phyloP scores from a whole-genome alignment of 768 basidiomycete species.

The Mycena vitilis region DNA sequence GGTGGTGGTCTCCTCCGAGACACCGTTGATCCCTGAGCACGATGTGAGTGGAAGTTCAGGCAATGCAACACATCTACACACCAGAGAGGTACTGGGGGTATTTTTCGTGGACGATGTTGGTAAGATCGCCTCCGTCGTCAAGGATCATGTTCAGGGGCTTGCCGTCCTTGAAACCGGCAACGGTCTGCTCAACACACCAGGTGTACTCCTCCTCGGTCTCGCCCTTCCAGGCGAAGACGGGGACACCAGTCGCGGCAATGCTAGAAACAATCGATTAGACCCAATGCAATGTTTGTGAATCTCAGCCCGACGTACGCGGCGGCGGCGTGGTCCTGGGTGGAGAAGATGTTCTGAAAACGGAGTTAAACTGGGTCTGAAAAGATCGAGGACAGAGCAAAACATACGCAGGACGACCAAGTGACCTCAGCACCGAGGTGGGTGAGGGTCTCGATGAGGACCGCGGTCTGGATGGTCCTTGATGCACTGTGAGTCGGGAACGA shows the following conservation, averaged over 20 bases:
- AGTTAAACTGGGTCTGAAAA: background rate
- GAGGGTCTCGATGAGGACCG: conserved; percentile 98
- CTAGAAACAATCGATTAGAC: conserved; percentile 50
- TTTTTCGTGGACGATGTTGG: conserved; percentile 94
- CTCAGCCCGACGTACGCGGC: conserved; percentile 75
- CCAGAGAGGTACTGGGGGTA: conserved; percentile 89
- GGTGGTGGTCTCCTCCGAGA: conserved; percentile 99
- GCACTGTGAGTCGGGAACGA: conserved; percentile 16
- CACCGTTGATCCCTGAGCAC: conserved; percentile 70
- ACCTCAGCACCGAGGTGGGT: conserved; percentile 96
- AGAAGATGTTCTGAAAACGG: conserved; percentile 90
- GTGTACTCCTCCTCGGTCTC: conserved; percentile 98
- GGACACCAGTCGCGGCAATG: conserved; percentile 97
- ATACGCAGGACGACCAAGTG: conserved; percentile 97
- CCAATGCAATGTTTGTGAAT: background rate
- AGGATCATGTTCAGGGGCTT: conserved; percentile 97
- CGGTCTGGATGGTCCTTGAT: conserved; percentile 95
- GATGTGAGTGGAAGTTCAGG: too few relatives aligned
- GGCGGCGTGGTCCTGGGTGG: conserved; percentile 99
- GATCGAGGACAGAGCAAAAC: conserved; percentile 43
- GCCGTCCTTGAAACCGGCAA: conserved; percentile 87
- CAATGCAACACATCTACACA: background rate
- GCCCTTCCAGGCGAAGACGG: conserved; percentile 99
- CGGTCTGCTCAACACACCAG: conserved; percentile 98
- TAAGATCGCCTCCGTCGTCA: conserved; percentile 98